Base-by-base conservation (phyloP, 2,329 filamentous ascomycete genomes). In the Aspergillus sp. region DNA sequence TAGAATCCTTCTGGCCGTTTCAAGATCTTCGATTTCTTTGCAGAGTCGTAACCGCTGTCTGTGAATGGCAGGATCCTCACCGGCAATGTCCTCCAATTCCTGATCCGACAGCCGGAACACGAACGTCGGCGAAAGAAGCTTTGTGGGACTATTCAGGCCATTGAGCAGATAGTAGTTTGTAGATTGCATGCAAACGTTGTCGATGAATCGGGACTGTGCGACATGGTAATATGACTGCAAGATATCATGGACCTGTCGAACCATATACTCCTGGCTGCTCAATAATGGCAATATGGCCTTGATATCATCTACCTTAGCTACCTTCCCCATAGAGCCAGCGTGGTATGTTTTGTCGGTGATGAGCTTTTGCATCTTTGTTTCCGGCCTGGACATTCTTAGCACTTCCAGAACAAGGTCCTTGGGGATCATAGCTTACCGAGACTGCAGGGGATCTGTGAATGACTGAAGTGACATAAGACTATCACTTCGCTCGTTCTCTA, bases 141-240 rank as follows among this genome's bases (percentile, higher is more conserved):
- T 75, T 2, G 88, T 71, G 0, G 86, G 86, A 6, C 82, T 82
- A 0, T 76, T 61, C 0, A 77, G 65, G 0, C 81, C 79, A 1
- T 71, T 72, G 0, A 89, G 70, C 0, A 90, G 75, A 58, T 78
- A 77, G 64, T 85, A 72, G 44, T 83, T 80, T 2, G 83, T 74
- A 0, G 80, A 84, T 61, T 89, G 86, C 59, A 81, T 80, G 64
- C 79, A 85, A 2, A 91, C 70, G 3, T 77, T 81, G 62, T 90
- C 87, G 2, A 88, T 79, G 57, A 90, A 88, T 0, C 86, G 80
- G 64, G 83, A 83, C 12, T 76, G 77, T 0, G 85, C 78, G 1
- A 88, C 81, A 24, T 82, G 77, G 73, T 90, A 89, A 69, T 87
- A 90, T 3, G 81, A 78, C 23, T 77, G 66, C 0, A 90, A 75